Base-by-base conservation (phyloP, 2,329 filamentous ascomycete genomes). In the Penicillium sp. region DNA sequence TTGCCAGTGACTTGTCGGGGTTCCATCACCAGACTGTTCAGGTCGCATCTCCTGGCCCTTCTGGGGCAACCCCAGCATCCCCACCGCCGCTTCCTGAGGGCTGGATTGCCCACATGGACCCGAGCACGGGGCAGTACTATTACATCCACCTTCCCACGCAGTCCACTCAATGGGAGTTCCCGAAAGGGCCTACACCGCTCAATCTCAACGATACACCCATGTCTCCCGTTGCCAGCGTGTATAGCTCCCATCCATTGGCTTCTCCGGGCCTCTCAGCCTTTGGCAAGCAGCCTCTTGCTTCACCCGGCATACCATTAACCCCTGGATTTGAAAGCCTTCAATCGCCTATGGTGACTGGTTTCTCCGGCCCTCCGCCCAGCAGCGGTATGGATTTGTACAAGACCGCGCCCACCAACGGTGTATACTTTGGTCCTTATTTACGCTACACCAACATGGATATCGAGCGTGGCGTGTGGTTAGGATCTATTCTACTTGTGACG, bases 91-190 rank as follows among this genome's bases (percentile, higher is more conserved):
- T 99, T 14, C 94, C 94, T 5, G 94, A 99, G 76, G 94, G 94
- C 32, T 99, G 94, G 94, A 97, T 99, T 67, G 91, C 94, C 18
- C 94, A 97, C 72, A 81, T 97, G 4, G 94, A 99, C 71, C 90
- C 91, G 62, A 96, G 90, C 69, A 97, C 93, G 2, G 94, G 94
- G 1, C 93, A 97, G 70, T 99, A 97, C 75, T 99, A 99, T 74
- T 99, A 99, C 69, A 99, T 99, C 56, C 94, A 99, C 72, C 82
- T 99, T 29, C 90, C 92, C 1, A 92, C 91, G 0, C 94, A 97
- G 70, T 91, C 92, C 2, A 99, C 94, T 0, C 94, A 99, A 71
- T 99, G 94, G 94, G 94, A 99, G 68, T 97, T 97, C 63, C 94
- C 94, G 27, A 97, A 97, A 75, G 93, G 93, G 0, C 92, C 92